Conservation (phyloP, 2,329 filamentous ascomycete genomes). For the Penicillium aurantiogriseum region DNA sequence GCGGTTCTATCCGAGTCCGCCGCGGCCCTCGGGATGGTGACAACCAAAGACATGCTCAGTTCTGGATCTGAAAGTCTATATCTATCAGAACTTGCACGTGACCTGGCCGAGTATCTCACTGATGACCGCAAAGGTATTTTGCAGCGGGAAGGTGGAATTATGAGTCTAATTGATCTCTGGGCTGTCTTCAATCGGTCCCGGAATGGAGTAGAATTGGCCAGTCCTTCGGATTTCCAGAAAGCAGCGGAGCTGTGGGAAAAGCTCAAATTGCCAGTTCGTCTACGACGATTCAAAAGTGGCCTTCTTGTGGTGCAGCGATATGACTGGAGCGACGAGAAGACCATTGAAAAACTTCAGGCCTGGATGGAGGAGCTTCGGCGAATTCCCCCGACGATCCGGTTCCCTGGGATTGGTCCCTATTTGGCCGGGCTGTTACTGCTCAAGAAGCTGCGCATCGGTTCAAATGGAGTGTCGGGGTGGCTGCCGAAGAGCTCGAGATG, state of each 20-base stretch:
- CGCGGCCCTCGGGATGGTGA: conserved; percentile 81
- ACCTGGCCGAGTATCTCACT: conserved; percentile 83
- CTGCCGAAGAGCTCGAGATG: conserved; percentile 94
- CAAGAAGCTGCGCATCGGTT: conserved; percentile 87
- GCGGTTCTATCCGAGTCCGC: conserved; percentile 77
- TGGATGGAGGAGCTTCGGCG: conserved; percentile 76
- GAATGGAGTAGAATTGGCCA: conserved; percentile 91
- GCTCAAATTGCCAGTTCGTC: conserved; percentile 77
- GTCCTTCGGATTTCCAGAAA: conserved; percentile 86
- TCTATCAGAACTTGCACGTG: conserved; percentile 79
- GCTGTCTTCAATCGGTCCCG: conserved; percentile 90
- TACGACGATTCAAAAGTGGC: conserved; percentile 87
- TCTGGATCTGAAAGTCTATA: conserved; percentile 82
- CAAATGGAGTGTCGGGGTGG: conserved; percentile 95
- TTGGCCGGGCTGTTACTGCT: conserved; percentile 82
- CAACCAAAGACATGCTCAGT: conserved; percentile 89
- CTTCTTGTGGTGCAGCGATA: conserved; percentile 89
- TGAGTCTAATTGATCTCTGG: conserved; percentile 88
- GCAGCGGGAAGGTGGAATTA: conserved; percentile 77
- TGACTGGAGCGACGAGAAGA: conserved; percentile 88
- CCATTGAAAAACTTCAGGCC: conserved; percentile 68
- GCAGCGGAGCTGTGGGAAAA: conserved; percentile 86
- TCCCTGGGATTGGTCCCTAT: conserved; percentile 72
- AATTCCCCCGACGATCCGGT: conserved; percentile 64
- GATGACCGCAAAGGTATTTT: conserved; percentile 79